Conservation (phyloP, 495 filamentous ascomycete genomes). For the Cercophora sp. region DNA sequence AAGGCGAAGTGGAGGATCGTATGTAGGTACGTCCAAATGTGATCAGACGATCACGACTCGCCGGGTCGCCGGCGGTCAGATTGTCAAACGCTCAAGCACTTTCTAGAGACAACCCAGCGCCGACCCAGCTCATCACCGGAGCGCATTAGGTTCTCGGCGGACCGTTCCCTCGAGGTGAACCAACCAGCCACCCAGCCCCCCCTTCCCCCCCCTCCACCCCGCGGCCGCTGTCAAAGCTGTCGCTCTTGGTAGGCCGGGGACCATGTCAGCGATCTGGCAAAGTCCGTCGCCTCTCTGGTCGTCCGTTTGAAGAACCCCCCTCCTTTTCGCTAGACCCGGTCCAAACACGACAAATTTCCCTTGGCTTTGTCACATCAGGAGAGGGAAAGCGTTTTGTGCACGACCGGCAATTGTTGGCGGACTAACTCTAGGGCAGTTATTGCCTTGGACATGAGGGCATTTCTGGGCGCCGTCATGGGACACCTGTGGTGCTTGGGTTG, state of each 20-base stretch:
- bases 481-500: background rate
- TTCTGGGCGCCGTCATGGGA: background rate
- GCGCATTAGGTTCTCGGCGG: background rate
- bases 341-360: no score
- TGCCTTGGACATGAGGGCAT: no score
- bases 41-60: background rate
- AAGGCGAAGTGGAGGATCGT: background rate
- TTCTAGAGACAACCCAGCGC: background rate
- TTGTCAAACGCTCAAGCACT: no score
- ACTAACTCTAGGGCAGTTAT: background rate
- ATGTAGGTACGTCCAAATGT: background rate
- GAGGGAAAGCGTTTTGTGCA: no score
- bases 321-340: no score
- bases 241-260: background rate
- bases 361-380: no score
- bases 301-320: no score
- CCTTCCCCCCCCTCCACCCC: no score
- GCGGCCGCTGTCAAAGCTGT: background rate
- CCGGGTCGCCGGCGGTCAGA: background rate
- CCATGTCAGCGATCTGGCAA: constrained; percentile 2
- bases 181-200: background rate
- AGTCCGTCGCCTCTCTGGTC: constrained; percentile 2
- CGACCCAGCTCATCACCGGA: background rate
- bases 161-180: background rate
- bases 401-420: no score